A percentile compares a stretch with the other conserved stretches of the same genome.
Evolutionary conservation across 345 rosid species (phyloP).

Genomic region (Cardamine occulta): DNA sequence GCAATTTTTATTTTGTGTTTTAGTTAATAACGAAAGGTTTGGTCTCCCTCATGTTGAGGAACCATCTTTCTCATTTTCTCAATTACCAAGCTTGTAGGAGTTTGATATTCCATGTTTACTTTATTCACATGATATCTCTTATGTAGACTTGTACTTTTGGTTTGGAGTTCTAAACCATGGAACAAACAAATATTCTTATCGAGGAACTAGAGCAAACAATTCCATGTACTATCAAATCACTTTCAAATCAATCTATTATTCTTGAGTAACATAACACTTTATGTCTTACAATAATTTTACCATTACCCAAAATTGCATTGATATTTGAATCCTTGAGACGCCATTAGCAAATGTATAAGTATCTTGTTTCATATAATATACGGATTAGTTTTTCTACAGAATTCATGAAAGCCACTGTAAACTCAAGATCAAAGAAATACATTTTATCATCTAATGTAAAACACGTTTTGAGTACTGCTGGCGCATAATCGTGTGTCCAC

Average conservation of each 20-base stretch:
- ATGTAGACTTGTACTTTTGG: too few species aligned
- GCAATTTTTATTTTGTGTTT: too few species aligned
- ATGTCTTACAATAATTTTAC: background rate
- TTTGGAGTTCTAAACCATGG: too few species aligned
- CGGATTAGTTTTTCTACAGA: slow-evolving; percentile 1
- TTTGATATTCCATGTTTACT: too few species aligned
- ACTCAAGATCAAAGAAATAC: background rate
- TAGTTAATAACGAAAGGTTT: too few species aligned
- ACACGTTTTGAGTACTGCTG: background rate
- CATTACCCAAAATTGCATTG: background rate
- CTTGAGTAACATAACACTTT: background rate
- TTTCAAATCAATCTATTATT: background rate
- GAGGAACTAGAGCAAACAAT: background rate
- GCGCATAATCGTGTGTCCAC: slow-evolving; percentile 53
- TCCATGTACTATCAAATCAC: background rate
- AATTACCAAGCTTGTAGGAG: too few species aligned
- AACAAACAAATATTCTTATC: too few species aligned
- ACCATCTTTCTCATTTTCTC: too few species aligned
- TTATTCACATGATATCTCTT: too few species aligned
- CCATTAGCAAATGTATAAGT: background rate
- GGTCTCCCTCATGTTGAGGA: too few species aligned
- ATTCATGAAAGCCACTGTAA: background rate
- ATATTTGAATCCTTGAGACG: background rate
- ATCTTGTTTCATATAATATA: background rate
- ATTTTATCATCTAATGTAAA: background rate